phyloP scores from a whole-genome alignment of 2,329 filamentous ascomycete species.

The Sclerotiophoma versabilis region DNA sequence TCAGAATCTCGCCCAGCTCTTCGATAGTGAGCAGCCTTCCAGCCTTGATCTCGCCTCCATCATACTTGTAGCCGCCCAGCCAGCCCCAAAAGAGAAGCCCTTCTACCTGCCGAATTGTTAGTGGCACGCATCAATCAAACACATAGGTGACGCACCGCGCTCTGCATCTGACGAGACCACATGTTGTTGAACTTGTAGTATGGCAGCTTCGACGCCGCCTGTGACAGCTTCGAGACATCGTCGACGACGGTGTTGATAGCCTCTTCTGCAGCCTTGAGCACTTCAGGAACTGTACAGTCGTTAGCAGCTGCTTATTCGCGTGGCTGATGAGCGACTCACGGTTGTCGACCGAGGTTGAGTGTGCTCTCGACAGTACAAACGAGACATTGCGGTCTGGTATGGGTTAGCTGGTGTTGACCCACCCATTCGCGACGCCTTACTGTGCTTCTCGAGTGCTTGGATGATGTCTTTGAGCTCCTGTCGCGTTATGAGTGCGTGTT shows the following conservation, averaged over 20 bases:
- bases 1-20: constrained; percentile 79
- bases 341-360: constrained; percentile 77
- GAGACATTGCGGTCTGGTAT: constrained; percentile 73
- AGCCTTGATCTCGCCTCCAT: constrained; percentile 59
- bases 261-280: constrained; percentile 73
- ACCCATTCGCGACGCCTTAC: constrained; percentile 43
- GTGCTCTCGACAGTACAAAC: constrained; percentile 84
- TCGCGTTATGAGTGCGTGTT: constrained; percentile 39
- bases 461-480: constrained; percentile 80
- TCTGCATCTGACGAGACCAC: constrained; percentile 86
- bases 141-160: constrained; percentile 62
- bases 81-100: constrained; percentile 72
- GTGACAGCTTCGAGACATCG: constrained; percentile 72
- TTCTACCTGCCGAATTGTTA: constrained; percentile 55
- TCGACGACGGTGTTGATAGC: constrained; percentile 75
- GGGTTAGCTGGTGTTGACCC: constrained; percentile 15
- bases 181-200: constrained; percentile 98
- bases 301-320: constrained; percentile 15
- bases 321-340: constrained; percentile 54
- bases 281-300: constrained; percentile 64
- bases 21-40: constrained; percentile 84
- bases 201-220: constrained; percentile 81
- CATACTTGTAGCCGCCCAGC: constrained; percentile 74
- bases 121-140: background rate
- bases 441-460: constrained; percentile 80